Base-by-base conservation (phyloP, 2,329 filamentous ascomycete species). In the Teratosphaeria destructans region DNA sequence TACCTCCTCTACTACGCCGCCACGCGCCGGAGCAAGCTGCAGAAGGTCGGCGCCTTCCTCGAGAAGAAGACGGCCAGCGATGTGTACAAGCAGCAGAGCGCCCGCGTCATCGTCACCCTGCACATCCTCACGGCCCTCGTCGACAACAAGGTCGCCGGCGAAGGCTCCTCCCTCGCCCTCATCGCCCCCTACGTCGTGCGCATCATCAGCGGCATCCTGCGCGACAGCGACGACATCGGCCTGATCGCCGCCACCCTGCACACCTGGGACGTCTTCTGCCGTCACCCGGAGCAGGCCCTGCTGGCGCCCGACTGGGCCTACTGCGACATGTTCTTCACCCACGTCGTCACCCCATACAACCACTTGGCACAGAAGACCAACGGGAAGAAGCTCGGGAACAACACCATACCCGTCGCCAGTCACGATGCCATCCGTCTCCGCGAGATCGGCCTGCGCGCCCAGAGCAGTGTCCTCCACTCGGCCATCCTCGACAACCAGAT, bases 1-100 rank as follows among this genome's bases (percentile, higher is more conserved):
- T 97, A 97, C 73, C 84, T 99, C 65, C 85, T 97, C 58, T 97
- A 95, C 81, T 97, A 99, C 79, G 91, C 90, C 62, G 95, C 89
- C 72, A 96, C 92, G 67, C 89, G 93, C 62, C 86, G 90, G 65
- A 93, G 89, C 76, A 99, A 97, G 81, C 85, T 97, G 68, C 90
- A 94, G 71, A 99, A 99, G 77, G 92, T 99, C 66, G 91, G 90
- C 74, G 86, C 85, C 67, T 99, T 96, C 72, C 81, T 99, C 65
- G 92, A 97, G 78, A 95, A 93, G 80, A 90, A 93, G 78, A 94
- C 90, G 26, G 89, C 89, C 62, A 87, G 85, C 70, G 94, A 99
- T 78, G 90, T 96, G 65, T 95, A 88, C 85, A 88, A 89, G 71
- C 83, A 85, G 74, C 86, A 90, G 70, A 89, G 94, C 71, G 92